These are phyloP conservation scores for Puccinia triticina DNA, from an alignment of 1,284 basidiomycete genomes.

Conservation along the genomic window DNA sequence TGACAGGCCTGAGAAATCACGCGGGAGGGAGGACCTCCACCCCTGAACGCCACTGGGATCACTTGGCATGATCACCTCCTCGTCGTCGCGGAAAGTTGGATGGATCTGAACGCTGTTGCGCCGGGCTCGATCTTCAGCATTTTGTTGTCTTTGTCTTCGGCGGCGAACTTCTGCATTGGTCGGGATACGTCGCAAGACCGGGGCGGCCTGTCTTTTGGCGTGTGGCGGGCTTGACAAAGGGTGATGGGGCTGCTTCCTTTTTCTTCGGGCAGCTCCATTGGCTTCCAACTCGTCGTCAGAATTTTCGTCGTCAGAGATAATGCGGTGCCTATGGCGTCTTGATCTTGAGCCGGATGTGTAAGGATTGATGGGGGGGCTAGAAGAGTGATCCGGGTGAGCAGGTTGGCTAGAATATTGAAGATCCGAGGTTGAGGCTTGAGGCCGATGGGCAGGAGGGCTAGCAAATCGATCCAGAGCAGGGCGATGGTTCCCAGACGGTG, in stretches of 20 bases:
- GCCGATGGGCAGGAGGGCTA: neutral
- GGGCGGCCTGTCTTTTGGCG: neutral
- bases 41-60: slow-evolving; percentile 4
- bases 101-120: neutral
- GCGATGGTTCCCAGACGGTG: neutral
- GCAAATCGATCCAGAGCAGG: neutral
- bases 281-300: neutral
- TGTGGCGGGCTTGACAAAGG: neutral
- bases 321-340: too few species aligned
- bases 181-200: neutral
- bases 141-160: slow-evolving; percentile 12
- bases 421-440: too few species aligned
- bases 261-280: neutral
- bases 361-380: too few species aligned
- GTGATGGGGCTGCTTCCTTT: slow-evolving; percentile 3
- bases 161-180: neutral
- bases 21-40: slow-evolving; percentile 19
- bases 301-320: too few species aligned
- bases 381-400: too few species aligned
- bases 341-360: neutral
- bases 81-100: slow-evolving; percentile 7
- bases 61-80: neutral
- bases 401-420: too few species aligned
- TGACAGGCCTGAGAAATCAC: neutral
- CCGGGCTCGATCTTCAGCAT: neutral